Evolutionary conservation across 148 eudicot genomes (phyloP).

Genomic region (Fagopyrum tataricum): DNA sequence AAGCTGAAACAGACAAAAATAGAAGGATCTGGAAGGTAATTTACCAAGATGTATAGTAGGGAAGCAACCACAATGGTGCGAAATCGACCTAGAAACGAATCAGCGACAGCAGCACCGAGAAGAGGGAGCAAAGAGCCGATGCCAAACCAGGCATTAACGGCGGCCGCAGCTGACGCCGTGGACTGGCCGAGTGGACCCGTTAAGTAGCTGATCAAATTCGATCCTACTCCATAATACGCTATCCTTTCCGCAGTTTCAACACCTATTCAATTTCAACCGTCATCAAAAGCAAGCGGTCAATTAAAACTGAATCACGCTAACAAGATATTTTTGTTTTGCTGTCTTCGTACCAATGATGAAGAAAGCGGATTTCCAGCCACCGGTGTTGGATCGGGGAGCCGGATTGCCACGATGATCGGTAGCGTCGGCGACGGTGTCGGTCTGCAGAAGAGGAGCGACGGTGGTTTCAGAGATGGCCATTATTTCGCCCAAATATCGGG

Average conservation of each 20-base stretch:
- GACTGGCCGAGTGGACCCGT: conserved; percentile 37
- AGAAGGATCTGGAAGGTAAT: not conserved
- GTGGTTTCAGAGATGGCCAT: not conserved
- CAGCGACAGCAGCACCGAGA: conserved; percentile 40
- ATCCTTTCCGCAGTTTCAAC: conserved; percentile 27
- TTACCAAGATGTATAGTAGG: conserved; percentile 35
- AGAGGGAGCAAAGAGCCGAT: conserved; percentile 33
- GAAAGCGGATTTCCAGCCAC: conserved; percentile 12
- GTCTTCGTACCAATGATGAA: conserved; percentile 10
- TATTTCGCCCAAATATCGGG: not conserved
- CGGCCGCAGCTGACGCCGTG: conserved; percentile 37
- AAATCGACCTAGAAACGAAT: conserved; percentile 36
- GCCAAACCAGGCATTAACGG: conserved; percentile 41
- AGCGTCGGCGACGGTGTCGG: not conserved
- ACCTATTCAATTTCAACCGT: conserved; percentile 10
- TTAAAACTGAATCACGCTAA: not conserved
- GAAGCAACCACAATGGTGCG: conserved; percentile 27
- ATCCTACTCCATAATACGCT: not conserved
- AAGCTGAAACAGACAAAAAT: not conserved
- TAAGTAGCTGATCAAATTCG: conserved; percentile 19
- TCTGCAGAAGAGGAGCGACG: conserved; percentile 1
- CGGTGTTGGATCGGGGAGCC: conserved; percentile 4
- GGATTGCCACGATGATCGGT: conserved; percentile 7
- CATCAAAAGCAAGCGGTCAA: conserved; percentile 1
- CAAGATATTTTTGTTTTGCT: not conserved